A percentile compares a stretch with the other conserved stretches of the same genome.
Evolutionary conservation across 371 early-diverging fungal genomes (phyloP).

Genomic region (Rozella allomycis): DNA sequence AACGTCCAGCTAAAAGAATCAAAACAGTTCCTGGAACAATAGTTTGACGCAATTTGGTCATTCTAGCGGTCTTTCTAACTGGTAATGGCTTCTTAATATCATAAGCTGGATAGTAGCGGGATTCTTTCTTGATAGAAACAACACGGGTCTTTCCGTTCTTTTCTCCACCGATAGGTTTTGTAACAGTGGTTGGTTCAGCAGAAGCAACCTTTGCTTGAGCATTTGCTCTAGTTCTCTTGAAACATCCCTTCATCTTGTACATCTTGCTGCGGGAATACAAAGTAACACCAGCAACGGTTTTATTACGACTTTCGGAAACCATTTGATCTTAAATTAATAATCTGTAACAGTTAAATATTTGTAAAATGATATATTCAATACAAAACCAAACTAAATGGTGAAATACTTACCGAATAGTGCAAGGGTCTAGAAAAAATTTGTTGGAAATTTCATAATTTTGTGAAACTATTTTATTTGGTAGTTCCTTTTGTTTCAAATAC

Average conservation of each 20-base stretch:
- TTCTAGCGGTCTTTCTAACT: conserved; percentile 52
- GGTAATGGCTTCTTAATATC: conserved; percentile 53
- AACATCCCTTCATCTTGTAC: conserved; percentile 58
- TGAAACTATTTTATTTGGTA: no score
- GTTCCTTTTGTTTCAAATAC: no score
- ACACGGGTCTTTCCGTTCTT: conserved; percentile 61
- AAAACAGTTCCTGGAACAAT: conserved; percentile 94
- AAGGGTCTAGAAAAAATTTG: no score
- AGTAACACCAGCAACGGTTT: conserved; percentile 55
- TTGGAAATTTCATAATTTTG: no score
- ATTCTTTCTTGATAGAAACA: conserved; percentile 45
- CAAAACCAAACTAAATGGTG: no score
- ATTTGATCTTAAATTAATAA: no score
- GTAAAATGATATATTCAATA: no score
- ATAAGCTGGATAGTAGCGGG: conserved; percentile 68
- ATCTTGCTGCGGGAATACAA: conserved; percentile 55
- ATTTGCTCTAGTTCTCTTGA: conserved; percentile 49
- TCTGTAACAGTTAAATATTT: no score
- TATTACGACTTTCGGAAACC: conserved; percentile 46
- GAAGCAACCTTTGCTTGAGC: conserved; percentile 18
- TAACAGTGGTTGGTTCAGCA: conserved; percentile 3
- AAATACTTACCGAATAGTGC: no score
- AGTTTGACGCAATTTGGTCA: conserved; percentile 51
- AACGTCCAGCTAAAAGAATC: conserved; percentile 86
- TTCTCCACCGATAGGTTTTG: conserved; percentile 52